These are phyloP conservation scores for Cytospora mali DNA, from an alignment of 2,329 filamentous ascomycete species.

Conservation along the genomic window DNA sequence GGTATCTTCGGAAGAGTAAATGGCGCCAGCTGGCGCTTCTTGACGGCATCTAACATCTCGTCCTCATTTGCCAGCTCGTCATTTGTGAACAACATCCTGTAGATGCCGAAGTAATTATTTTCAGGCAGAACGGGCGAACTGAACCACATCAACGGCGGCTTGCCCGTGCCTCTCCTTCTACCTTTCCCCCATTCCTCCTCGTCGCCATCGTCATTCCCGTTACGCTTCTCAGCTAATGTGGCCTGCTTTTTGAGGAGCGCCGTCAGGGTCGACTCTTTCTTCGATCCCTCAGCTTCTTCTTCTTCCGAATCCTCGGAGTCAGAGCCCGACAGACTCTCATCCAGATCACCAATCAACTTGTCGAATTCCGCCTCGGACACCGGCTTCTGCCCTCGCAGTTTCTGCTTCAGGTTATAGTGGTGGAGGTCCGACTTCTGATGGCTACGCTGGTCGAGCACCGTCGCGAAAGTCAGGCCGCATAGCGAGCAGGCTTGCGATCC, in stretches of 20 bases:
- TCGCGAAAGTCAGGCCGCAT: conserved; percentile 72
- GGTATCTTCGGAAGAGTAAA: conserved; percentile 54
- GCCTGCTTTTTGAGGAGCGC: conserved; percentile 83
- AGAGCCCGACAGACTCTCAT: conserved; percentile 91
- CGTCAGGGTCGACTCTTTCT: conserved; percentile 72
- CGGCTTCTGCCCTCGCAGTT: conserved; percentile 70
- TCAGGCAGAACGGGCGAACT: conserved; percentile 72
- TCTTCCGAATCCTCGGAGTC: conserved; percentile 73
- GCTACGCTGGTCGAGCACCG: conserved; percentile 76
- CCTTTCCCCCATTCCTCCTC: conserved; percentile 47
- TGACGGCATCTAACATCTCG: conserved; percentile 68
- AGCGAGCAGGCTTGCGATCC: conserved; percentile 79
- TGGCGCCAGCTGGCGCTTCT: conserved; percentile 75
- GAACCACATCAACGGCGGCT: conserved; percentile 84
- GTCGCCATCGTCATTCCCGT: conserved; percentile 45
- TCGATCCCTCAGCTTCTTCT: conserved; percentile 53
- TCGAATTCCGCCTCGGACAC: conserved; percentile 86
- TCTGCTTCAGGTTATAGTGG: conserved; percentile 92
- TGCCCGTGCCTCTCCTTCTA: conserved; percentile 61
- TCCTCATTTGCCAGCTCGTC: conserved; percentile 68
- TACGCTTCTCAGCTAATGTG: conserved; percentile 61
- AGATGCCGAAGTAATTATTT: conserved; percentile 82
- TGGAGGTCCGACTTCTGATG: conserved; percentile 92
- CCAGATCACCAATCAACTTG: conserved; percentile 78
- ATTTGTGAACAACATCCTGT: conserved; percentile 76